Percentiles rank a stretch among this genome's conserved stretches.
phyloP scores from a whole-genome alignment of 2,329 filamentous ascomycete species.

The Cryphonectria naterciae region DNA sequence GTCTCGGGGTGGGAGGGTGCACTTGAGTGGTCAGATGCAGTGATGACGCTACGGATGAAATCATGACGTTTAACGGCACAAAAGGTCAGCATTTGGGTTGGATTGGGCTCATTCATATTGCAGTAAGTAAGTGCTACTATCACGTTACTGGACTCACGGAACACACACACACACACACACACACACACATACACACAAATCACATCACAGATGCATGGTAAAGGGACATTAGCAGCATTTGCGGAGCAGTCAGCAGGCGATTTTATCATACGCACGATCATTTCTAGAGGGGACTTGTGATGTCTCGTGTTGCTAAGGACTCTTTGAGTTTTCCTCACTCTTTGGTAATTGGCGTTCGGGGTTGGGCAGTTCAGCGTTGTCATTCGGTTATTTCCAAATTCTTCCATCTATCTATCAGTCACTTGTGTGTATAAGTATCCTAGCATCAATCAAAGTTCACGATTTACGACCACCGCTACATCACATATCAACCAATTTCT shows the following conservation, averaged over 20 bases:
- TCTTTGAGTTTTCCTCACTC: background rate
- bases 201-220: background rate
- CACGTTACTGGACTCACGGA: background rate
- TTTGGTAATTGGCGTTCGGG: background rate
- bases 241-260: constrained; percentile 3
- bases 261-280: background rate
- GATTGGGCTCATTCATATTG: background rate
- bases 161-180: background rate
- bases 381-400: background rate
- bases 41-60: constrained; percentile 13
- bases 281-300: background rate
- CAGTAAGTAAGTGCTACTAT: background rate
- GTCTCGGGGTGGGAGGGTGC: background rate
- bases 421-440: background rate
- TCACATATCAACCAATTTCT: background rate
- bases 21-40: background rate
- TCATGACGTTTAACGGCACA: constrained; percentile 2
- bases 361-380: background rate
- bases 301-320: background rate
- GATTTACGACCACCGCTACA: background rate
- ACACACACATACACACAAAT: background rate
- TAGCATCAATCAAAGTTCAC: background rate
- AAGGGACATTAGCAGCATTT: background rate
- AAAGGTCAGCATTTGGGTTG: constrained; percentile 5
- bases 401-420: background rate